Base-by-base conservation (phyloP, 2,329 filamentous ascomycete genomes). In the Ceratocystis variospora region DNA sequence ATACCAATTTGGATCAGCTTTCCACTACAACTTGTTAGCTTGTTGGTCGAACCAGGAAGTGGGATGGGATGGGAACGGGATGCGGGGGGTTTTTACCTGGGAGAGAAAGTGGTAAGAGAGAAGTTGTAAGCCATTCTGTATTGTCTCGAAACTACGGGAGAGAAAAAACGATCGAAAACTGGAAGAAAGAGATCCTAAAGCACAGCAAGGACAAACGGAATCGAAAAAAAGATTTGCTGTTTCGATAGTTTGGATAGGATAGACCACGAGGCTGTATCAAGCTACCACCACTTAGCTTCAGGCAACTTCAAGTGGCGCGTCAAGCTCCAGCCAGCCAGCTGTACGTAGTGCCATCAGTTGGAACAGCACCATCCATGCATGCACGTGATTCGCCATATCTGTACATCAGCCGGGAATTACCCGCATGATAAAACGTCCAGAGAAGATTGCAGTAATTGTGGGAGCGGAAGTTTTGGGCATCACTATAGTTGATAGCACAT, bases 71-170 rank as follows among this genome's bases (percentile, higher is more conserved):
- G 37, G 37, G 37, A 41, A 28, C 37, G 17, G n/a, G 19, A 68
- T 66, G 63, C 67, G 67, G 55, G 68, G 67, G 70, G 69, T 55
- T 85, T 85, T 78, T 86, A 95, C 94, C 93, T 99, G 77, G 94
- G 94, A 74, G 94, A 97, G 87, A 99, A 99, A 71, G 94, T 99
- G 70, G 94, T 99, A 76, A 99, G 84, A 68, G 94, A 99, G 86
- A 99, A 99, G 66, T 70, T 70, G 68, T 70, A 70, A 19, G 69
- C 69, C 69, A 70, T 70, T 55, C 33, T 62, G 62, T 22, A 61
- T 28, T 61, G 33, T 63, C 19, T 62, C 19, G 53, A 28, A 64
- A 12, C 45, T 44, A 53, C 28, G 41, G 33, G 22, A 61, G 41
- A 57, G 22, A 46, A 57, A 44, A 17, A 66, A 44, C 57, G 55